phyloP scores from a whole-genome alignment of 1,139 yeast genomes.

The Saccharomycopsis hybrid region DNA sequence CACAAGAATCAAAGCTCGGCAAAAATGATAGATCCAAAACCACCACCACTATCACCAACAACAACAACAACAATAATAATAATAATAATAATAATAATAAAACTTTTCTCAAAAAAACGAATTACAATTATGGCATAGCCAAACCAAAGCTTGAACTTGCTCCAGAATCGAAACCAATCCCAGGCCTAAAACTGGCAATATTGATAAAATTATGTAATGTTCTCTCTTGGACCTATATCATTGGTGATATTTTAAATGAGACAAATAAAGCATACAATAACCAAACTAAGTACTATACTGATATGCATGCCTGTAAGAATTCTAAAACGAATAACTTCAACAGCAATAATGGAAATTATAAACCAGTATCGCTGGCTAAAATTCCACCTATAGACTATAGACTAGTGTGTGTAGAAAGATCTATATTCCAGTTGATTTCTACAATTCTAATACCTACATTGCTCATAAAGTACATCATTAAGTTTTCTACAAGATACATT shows the following conservation, averaged over 20 bases:
- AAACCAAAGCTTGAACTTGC: too few relatives aligned
- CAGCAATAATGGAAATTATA: neutral
- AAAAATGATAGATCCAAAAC: neutral
- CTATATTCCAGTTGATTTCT: conserved; percentile 10
- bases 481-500: neutral
- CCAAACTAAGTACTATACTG: neutral
- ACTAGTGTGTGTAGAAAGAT: conserved; percentile 9
- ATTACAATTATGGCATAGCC: too few relatives aligned
- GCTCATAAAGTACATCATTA: conserved; percentile 6
- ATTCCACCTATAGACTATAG: conserved; percentile 3
- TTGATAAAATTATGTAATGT: conserved; percentile 2
- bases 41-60: neutral
- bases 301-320: neutral
- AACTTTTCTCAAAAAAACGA: too few relatives aligned
- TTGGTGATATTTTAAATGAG: conserved; percentile 9
- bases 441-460: conserved; percentile 7
- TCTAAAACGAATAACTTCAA: neutral
- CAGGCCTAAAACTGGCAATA: too few relatives aligned
- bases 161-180: too few relatives aligned
- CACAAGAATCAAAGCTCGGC: neutral
- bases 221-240: conserved; percentile 12
- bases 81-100: too few relatives aligned
- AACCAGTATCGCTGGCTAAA: neutral
- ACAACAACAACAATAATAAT: too few relatives aligned
- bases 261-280: conserved; percentile 8